Base-by-base conservation (phyloP, 225 moss, liverwort and hornwort species). In the Straminergon stramineum region DNA sequence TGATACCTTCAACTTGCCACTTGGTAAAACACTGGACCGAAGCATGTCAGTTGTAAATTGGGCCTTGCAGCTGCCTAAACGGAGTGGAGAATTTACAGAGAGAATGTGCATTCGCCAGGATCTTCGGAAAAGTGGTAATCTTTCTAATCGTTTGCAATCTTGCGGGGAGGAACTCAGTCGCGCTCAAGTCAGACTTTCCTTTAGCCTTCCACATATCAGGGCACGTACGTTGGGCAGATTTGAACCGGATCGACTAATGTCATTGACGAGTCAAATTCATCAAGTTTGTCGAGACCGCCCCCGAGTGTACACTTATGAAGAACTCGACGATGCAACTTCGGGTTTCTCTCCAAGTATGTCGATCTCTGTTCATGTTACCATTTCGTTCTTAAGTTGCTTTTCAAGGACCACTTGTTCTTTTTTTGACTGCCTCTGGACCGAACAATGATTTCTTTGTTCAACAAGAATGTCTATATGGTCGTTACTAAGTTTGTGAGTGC, bases 21-120 rank as follows among this genome's bases (percentile, higher is more conserved):
- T 78, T 78, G 93, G 93, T 82, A 93, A 93, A 80, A 89, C 88
- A 23, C 69, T 92, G 63, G 94, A 93, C 84, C 92, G 94, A 56
- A 92, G 93, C 87, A 92, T 95, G 91, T 90, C 93, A 51, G 91
- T 93, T 81, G 93, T 93, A 69, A 92, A 95, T 89, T 95, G 93
- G 94, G 94, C 94, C 78, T 79, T 93, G 88, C 92, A 93, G 61
- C 86, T 95, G 89, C 94, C 94, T 11, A 87, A 86, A 74, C 89
- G 91, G 63, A 93, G 85, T 90, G 91, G 91, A 90, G 91, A 94
- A 71, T 85, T 85, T 74, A 45, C 80, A 41, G 88, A 94, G 73
- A 89, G 90, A 84, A 81, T 85, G 83, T 81, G 92, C 67, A 58
- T 88, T 45, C 83, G 84, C 73, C 91, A 92, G 78, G 93, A 91